Evolutionary conservation across 2,329 filamentous ascomycete species (phyloP), one percentile per base, ranked within the genome.

Genomic region (Ophiocordyceps camponoti-floridani): DNA sequence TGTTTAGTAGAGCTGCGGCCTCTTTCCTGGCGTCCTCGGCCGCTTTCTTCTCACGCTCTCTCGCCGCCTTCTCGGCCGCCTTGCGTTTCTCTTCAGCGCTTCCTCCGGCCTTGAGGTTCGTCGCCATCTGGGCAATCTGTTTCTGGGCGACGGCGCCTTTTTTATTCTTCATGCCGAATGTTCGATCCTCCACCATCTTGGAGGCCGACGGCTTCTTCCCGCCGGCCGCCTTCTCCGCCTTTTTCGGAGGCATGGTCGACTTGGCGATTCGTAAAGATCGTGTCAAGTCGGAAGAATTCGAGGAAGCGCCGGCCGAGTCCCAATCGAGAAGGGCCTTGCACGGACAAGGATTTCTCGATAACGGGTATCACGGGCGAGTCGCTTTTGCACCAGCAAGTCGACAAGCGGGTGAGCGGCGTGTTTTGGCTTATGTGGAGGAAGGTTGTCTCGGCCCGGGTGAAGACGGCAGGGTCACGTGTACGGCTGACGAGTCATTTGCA

Each of bases 111-210:
- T 82, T 78, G 44, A 79, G 74, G 55, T 87, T 82, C 42, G 79
- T 74, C 53, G 79, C 68, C 61, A 98, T 76, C 56, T 87, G 84
- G 47, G 84, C 81, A 59, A 98, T 96, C 54, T 88, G 78, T 65
- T 80, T 94, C 67, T 96, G 85, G 45, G 87, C 89, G 44, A 77
- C 80, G 46, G 78, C 82, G 53, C 91, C 91, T 73, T 95, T 98
- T 72, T 98, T 98, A 61, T 98, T 98, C 69, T 98, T 98, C 91
- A 98, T 96, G 56, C 91, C 91, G 72, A 98, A 98, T 43, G 91
- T 94, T 69, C 89, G 91, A 71, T 98, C 91, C 50, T 91, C 86
- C 50, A 87, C 84, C 41, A 70, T 57, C 67, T 86, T 86, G 54
- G 67, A 55, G 47, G 67, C 62, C 19, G 67, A 59, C 46, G 67